A percentile compares a stretch with the other conserved stretches of the same genome.
phyloP scores from a whole-genome alignment of 805 yeast genomes.

The Schizosaccharomyces lindneri region DNA sequence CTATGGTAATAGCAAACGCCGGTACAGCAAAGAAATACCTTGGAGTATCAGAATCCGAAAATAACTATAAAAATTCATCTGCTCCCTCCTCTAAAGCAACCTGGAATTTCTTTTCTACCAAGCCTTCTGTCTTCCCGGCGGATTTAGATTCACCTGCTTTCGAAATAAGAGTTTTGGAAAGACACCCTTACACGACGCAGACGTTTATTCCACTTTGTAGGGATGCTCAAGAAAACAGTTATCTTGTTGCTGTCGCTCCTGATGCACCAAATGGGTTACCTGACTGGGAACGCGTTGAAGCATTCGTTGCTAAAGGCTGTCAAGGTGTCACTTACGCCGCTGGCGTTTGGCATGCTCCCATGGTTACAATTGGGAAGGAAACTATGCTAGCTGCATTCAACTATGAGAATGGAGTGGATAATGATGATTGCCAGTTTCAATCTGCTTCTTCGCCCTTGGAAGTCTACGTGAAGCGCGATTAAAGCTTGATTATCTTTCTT shows the following conservation, averaged over 20 bases:
- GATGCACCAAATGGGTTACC: constrained; percentile 27
- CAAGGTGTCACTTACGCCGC: constrained; percentile 2
- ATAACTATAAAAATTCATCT: constrained; percentile 32
- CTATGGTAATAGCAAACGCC: neutral
- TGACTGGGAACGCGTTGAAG: constrained; percentile 29
- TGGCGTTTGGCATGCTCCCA: neutral
- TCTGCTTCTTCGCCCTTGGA: neutral
- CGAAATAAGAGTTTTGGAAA: constrained; percentile 44
- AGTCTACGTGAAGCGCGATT: neutral
- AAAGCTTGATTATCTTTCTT: no score
- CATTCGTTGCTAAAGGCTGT: constrained; percentile 54
- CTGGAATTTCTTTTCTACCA: neutral
- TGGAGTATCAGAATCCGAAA: constrained; percentile 25
- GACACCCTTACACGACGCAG: constrained; percentile 77
- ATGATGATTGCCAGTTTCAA: neutral
- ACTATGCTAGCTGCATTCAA: constrained; percentile 1
- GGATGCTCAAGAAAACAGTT: constrained; percentile 32
- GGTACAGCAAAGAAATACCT: neutral
- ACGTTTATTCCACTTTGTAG: constrained; percentile 58
- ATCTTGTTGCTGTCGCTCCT: constrained; percentile 58
- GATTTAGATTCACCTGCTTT: constrained; percentile 14
- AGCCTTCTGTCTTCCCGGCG: neutral
- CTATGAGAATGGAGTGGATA: neutral
- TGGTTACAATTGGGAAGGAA: neutral
- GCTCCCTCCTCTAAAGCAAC: neutral